Conservation (phyloP, 345 rosid species). For the Salix suchowensis region DNA sequence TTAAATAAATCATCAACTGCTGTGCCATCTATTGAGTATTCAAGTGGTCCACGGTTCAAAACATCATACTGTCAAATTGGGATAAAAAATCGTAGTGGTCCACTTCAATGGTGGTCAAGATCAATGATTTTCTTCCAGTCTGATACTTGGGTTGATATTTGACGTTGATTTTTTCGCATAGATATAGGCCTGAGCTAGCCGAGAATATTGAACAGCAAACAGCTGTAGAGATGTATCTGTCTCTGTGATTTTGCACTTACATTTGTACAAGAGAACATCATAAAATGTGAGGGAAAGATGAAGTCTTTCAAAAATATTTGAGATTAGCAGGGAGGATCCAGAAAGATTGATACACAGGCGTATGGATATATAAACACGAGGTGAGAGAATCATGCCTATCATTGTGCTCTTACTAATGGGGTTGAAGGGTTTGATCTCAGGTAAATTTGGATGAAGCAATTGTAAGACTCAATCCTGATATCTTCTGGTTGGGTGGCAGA, state of each 20-base stretch:
- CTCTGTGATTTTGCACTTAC: neutral
- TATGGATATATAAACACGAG: neutral
- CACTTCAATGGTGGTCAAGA: slow-evolving; percentile 4
- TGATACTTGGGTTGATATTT: slow-evolving; percentile 10
- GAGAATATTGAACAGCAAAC: neutral
- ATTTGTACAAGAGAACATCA: neutral
- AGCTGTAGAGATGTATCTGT: slow-evolving; percentile 7
- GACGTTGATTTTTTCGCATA: slow-evolving; percentile 1
- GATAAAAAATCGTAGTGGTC: slow-evolving; percentile 4
- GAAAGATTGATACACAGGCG: neutral
- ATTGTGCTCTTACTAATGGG: slow-evolving; percentile 1
- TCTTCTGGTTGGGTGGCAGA: slow-evolving; percentile 96
- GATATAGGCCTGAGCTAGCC: neutral
- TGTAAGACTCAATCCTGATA: slow-evolving; percentile 61
- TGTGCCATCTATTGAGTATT: slow-evolving; percentile 34
- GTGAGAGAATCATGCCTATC: neutral
- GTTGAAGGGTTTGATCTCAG: slow-evolving; percentile 38
- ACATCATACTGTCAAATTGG: slow-evolving; percentile 18
- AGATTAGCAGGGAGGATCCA: neutral
- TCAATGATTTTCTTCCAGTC: slow-evolving; percentile 12
- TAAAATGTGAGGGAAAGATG: neutral
- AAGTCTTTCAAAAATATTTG: neutral
- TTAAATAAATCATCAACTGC: slow-evolving; percentile 12
- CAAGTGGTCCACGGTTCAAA: slow-evolving; percentile 28
- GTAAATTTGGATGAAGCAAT: slow-evolving; percentile 92